Evolutionary conservation across 257 asterid genomes (phyloP).

Genomic region (Nemophila menziesii): DNA sequence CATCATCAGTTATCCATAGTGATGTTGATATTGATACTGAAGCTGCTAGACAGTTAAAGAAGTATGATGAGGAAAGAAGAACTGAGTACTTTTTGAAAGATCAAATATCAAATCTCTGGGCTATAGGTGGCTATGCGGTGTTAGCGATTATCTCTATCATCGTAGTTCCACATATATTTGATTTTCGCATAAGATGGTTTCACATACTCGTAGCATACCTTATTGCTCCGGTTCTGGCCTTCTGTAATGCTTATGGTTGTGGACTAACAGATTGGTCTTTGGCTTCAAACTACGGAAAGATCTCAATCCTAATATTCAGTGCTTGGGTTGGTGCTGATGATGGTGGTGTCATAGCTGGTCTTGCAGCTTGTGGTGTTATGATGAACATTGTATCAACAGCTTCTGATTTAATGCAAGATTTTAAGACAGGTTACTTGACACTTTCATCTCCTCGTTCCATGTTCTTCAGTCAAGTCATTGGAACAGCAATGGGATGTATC

Average conservation of each 20-base stretch:
- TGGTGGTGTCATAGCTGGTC: conserved; percentile 60
- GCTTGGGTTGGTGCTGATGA: conserved; percentile 44
- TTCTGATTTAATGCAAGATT: conserved; percentile 54
- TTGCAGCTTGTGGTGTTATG: conserved; percentile 59
- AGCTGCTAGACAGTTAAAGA: not conserved
- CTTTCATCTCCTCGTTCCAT: conserved; percentile 55
- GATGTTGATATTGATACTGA: not conserved
- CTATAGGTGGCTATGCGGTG: conserved; percentile 27
- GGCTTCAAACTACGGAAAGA: conserved; percentile 60
- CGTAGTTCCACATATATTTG: conserved; percentile 32
- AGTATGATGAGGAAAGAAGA: conserved; percentile 28
- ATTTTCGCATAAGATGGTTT: conserved; percentile 42
- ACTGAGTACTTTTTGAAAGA: conserved; percentile 38
- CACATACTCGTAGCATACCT: conserved; percentile 31
- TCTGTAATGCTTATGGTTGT: conserved; percentile 59
- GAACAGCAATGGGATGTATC: conserved; percentile 49
- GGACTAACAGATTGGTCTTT: conserved; percentile 63
- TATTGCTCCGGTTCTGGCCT: conserved; percentile 48
- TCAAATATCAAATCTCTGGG: conserved; percentile 28
- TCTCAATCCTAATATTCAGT: conserved; percentile 48
- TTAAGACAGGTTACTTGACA: conserved; percentile 51
- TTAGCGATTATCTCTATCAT: conserved; percentile 26
- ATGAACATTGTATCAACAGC: conserved; percentile 61
- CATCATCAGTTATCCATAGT: not conserved
- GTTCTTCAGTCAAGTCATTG: conserved; percentile 47